Evolutionary conservation across 495 filamentous ascomycete species (phyloP), one percentile per base, ranked within the genome.

Genomic region (Terfezia boudieri): DNA sequence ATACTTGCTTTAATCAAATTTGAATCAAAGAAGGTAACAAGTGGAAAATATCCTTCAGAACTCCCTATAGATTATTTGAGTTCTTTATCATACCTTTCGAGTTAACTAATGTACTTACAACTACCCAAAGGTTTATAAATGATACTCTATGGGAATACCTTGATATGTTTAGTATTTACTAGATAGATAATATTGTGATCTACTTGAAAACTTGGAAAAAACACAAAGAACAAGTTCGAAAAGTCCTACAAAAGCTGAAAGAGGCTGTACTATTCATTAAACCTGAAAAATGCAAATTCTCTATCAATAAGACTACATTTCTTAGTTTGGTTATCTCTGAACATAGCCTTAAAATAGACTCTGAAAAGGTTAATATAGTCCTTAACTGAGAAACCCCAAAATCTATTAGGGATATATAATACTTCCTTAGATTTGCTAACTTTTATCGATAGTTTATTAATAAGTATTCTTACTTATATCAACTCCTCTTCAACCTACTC

Each of bases 51-150:
- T 41, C 55, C n/a, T 55, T 53, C 6, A 0, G 57, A 8, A 71
- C 62, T 0, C 17, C 55, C 12, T 66, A 63, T 26, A 59, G 63
- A 0, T 48, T 63, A 1, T 71, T 53, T 41, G 49, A 72, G 51
- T 68, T 48, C 26, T 37, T 53, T 51, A 61, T 55, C 4, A 66
- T 59, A 49, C 61, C 61, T 9, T 67, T 67, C 53, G 55, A 9
- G 5, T 20, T 3, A 37, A 20, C 12, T 48, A 61, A 59, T 51
- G 36, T 54, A 9, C 52, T 52, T 0, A 22, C 10, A 1, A 46
- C 32, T 1, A 58, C 56, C 35, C 50, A 62, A 53, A 23, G 53
- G 9, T 58, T 52, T 53, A 62, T 60, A 5, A 60, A 62, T 37
- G 49, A 61, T 35, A 17, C 50, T 17, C 37, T 60, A 12, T 14